Evolutionary conservation across 106 monocot genomes (phyloP), one percentile per base, ranked within the genome.

Genomic region (Dioscorea alata): DNA sequence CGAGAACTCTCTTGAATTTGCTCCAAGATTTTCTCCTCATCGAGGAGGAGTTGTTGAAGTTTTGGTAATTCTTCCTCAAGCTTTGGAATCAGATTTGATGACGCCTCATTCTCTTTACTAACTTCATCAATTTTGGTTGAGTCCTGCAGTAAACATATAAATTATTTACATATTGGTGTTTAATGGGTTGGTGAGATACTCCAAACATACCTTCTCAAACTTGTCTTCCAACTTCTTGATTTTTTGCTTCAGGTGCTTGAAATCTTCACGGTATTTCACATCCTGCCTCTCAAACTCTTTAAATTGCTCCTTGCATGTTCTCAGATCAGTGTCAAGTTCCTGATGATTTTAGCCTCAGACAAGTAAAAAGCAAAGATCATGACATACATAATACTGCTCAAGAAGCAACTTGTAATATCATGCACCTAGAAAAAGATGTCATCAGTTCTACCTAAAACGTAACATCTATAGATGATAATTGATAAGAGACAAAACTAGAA

Each of bases 211-310:
- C 81, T 93, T 99, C 59, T 73, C 82, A 74, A 87, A 68, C 77
- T 93, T 99, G 61, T 90, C 90, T 7, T 87, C 84, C 9, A 85
- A 48, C 73, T 93, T 99, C 69, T 89, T 89, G 5, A 90, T 70
- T 73, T 92, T 99, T 73, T 99, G 88, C 69, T 92, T 87, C 59
- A 99, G 24, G 59, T 99, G 97, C 66, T 93, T 99, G n/a, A 85
- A 58, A 80, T 99, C 86, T 84, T 99, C 97, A 49, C 75, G 72
- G 59, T 99, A 81, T 68, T 92, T 86, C 48, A 90, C 78, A 77
- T 92, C 97, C 20, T 79, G 82, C 65, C 89, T 87, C 72, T 93
- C 97, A 81, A 83, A 87, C 65, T 89, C 87, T 69, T 93, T 99
- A 70, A 92, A 90, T 63, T 99, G 76, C 64, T 90, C 87, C 70